Base-by-base conservation (phyloP, 2,329 filamentous ascomycete species). In the Fusarium metavorans region DNA sequence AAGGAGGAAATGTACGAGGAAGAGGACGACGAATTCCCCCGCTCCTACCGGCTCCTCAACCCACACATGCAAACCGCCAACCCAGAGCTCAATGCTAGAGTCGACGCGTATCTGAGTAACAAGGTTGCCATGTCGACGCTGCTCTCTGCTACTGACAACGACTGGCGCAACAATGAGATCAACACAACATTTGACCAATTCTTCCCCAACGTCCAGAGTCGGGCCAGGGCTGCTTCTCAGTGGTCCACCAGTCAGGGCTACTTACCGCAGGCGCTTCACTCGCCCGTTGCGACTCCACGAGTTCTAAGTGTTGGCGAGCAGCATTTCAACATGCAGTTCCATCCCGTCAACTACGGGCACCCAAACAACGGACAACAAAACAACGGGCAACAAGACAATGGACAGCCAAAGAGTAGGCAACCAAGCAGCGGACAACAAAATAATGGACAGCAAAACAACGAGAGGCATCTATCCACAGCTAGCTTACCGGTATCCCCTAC, bases 1-100 rank as follows among this genome's bases (percentile, higher is more conserved):
- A 95, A 94, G 72, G 95, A 98, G 81, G 95, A 97, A 81, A 97
- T 98, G 94, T 98, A 98, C 80, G 95, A 98, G 79, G 95, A 98
- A 82, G 94, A 97, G 79, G 95, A 97, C 63, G 94, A 97, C 76
- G 93, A 95, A 66, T 81, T 94, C 27, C 91, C 92, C 1, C 88
- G 90, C 70, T 90, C 91, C 64, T 93, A 92, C 79, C 88, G 91
- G 67, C 85, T 90, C 16, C 84, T 94, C 35, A 90, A 90, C 16
- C 87, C 90, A 4, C 88, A 92, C 76, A 84, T 93, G 68, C 88
- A 91, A 74, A 92, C 89, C 2, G 85, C 85, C 18, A 91, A 90
- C 2, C 82, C 87, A 30, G 88, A 91, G 70, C 88, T 93, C 80
- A 92, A 92, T 79, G 86, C 88, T 32, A 86, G 90, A 45, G 83